Evolutionary conservation across 2,329 filamentous ascomycete genomes (phyloP), one percentile per base, ranked within the genome.

Genomic region (Pochonia chlamydosporia): DNA sequence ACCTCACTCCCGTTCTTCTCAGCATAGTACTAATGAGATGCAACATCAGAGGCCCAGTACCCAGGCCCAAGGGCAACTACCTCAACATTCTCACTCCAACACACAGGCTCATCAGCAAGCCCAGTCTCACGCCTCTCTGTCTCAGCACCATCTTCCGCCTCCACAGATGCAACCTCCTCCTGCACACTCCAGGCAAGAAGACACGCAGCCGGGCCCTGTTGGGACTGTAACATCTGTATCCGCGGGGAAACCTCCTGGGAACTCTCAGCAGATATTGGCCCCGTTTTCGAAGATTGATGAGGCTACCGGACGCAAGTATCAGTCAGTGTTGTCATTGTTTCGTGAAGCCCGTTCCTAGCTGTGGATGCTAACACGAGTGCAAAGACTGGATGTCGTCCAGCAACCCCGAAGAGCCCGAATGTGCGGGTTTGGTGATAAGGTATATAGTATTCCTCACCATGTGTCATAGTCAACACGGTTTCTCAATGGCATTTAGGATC

Each of bases 341-440:
- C 21, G 33, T 35, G 20, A 14, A 4, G 13, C 8, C 11, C n/a
- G 24, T 5, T 36, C 14, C 14, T 31, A 11, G 9, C 26, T 44
- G 13, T 30, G 24, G 23, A 36, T 25, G 39, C 58, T 61, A 47
- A 64, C 44, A 28, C 37, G 35, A 11, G 14, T 30, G 30, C 26
- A 47, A 54, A 86, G 83, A 52, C 77, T 96, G 43, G 74, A 84
- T 55, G 89, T 96, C 50, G 83, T 88, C 55, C 93, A 99, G 71
- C 90, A 97, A 66, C 93, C 93, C 43, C 78, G 89, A 59, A 83
- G 93, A 59, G 93, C 93, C 55, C 87, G 93, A 52, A 97, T 97
- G 93, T 99, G 93, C 71, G 93, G 93, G 7, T 99, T 97, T 70
- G 93, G 93, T 52, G 93, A 99, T 73, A 99, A 97, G 79, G 89